phyloP scores from a whole-genome alignment of 2,329 filamentous ascomycete species.

The Eurotiales sp. region DNA sequence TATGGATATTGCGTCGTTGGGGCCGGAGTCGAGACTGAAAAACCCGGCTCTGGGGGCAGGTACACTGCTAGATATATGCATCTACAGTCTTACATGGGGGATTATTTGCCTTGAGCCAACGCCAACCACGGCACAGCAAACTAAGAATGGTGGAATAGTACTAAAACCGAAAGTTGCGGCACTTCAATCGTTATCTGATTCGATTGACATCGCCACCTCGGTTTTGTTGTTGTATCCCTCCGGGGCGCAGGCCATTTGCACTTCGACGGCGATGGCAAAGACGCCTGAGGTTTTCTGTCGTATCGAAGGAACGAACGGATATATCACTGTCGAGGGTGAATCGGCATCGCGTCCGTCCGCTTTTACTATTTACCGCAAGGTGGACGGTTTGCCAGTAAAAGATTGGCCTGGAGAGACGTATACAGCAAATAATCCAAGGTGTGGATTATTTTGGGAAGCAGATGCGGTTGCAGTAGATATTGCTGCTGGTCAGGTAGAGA shows the following conservation, averaged over 20 bases:
- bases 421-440: not conserved
- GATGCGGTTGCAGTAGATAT: slow-evolving; percentile 19
- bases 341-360: not conserved
- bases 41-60: not conserved
- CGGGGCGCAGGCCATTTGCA: not conserved
- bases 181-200: not conserved
- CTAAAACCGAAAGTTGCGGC: not conserved
- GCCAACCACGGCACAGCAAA: not conserved
- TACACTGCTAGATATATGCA: not conserved
- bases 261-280: not conserved
- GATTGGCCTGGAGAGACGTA: not conserved
- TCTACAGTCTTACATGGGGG: not conserved
- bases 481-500: slow-evolving; percentile 16
- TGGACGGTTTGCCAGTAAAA: not conserved
- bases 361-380: not conserved
- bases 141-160: not conserved
- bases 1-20: slow-evolving; percentile 1
- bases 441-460: slow-evolving; percentile 19
- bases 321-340: not conserved
- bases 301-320: not conserved
- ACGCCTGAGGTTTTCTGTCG: not conserved
- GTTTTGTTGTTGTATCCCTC: not conserved
- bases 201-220: not conserved
- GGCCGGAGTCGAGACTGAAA: slow-evolving; percentile 47
- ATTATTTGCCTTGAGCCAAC: not conserved